These are phyloP conservation scores for Scedosporium boydii DNA, from an alignment of 2,329 filamentous ascomycete species.

Conservation along the genomic window DNA sequence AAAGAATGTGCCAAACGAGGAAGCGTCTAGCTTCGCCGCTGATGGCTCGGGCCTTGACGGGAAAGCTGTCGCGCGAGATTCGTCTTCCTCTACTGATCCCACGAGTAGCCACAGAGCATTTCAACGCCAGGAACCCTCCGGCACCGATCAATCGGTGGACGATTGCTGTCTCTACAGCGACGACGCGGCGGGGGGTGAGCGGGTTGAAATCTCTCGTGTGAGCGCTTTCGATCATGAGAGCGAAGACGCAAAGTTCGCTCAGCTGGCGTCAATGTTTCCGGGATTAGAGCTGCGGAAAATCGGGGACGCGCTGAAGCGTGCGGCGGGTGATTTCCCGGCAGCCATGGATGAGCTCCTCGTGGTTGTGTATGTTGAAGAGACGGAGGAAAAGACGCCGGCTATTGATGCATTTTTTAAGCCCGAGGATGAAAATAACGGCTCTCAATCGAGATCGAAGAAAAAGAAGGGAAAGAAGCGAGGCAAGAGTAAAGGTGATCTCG, in stretches of 20 bases:
- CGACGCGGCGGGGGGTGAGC: no score
- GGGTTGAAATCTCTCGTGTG: no score
- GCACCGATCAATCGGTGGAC: no score
- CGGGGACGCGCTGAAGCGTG: conserved; percentile 56
- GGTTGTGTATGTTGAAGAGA: conserved; percentile 65
- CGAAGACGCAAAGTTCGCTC: conserved; percentile 50
- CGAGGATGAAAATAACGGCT: conserved; percentile 28
- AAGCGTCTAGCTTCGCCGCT: conserved; percentile 68
- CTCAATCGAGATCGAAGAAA: conserved; percentile 12
- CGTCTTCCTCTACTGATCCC: conserved; percentile 1
- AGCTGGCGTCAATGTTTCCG: conserved; percentile 64
- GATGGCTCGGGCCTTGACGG: conserved; percentile 39
- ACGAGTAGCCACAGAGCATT: conserved; percentile 4
- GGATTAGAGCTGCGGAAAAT: conserved; percentile 58
- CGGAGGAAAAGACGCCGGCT: conserved; percentile 47
- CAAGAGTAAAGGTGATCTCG: conserved; percentile 12
- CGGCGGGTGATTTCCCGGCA: conserved; percentile 53
- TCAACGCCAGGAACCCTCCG: no score
- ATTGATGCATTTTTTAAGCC: conserved; percentile 71
- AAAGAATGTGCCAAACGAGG: conserved; percentile 53
- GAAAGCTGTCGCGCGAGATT: conserved; percentile 9
- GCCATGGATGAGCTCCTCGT: conserved; percentile 77
- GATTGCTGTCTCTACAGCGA: no score
- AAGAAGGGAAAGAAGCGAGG: conserved; percentile 31
- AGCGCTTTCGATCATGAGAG: no score